Evolutionary conservation across 768 basidiomycete species (phyloP), one percentile per base, ranked within the genome.

Genomic region (Amanita subjunquillea): DNA sequence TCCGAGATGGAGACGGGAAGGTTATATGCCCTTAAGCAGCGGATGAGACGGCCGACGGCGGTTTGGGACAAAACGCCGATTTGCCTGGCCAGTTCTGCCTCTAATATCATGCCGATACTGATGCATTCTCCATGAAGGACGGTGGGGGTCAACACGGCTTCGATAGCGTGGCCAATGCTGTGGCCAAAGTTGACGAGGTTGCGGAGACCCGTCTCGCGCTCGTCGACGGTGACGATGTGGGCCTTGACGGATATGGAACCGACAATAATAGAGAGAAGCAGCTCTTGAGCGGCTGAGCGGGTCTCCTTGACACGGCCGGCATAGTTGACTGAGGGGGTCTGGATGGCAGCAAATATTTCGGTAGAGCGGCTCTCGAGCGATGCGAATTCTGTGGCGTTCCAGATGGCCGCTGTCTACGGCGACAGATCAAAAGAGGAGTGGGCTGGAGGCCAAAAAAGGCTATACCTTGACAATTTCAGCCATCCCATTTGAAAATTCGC

Each of bases 171-270:
- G 0, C 96, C 96, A 61, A 99, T 94, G 40, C 88, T 92, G 68
- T 99, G 96, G 1, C 96, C 96, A 63, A 98, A 98, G 69, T 99
- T 99, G 73, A 99, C 95, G 50, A 99, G 83, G 72, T 97, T 97
- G 57, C 96, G 89, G 39, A 99, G 77, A 20, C 96, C 91, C 0
- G 93, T 93, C 71, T 99, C 96, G 62, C 87, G 89, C 67, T 94
- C 91, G 70, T 99, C 96, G 59, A 91, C 79, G 32, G 95, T 94
- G 56, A 98, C 96, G 60, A 98, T 97, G 68, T 97, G 87, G 0
- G 96, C 82, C 68, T 98, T 99, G 56, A 97, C 94, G 48, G 84
- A 85, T 67, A 93, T 93, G 36, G 93, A 96, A 1, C 88, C 92
- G 30, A 87, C 79, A 62, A 98, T 94, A 62, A 97, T 85, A 25